These are phyloP conservation scores for Platanus orientalis DNA, from an alignment of 164 flowering plant genomes.

Conservation along the genomic window DNA sequence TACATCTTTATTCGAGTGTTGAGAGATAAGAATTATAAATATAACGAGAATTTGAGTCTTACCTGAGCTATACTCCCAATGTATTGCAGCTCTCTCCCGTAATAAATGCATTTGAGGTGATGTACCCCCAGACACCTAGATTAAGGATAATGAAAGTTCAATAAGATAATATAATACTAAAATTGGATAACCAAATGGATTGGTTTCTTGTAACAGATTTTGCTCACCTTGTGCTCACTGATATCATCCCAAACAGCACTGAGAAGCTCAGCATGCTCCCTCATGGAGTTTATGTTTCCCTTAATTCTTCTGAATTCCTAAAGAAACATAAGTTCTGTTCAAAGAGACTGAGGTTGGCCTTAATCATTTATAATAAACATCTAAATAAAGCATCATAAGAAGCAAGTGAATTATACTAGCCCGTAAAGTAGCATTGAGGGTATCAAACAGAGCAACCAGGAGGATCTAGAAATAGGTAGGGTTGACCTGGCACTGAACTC, in stretches of 20 bases:
- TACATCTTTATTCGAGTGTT: background rate
- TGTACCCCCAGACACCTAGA: conserved; percentile 57
- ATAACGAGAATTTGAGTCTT: conserved; percentile 14
- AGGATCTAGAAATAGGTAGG: no score
- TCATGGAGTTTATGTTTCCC: conserved; percentile 74
- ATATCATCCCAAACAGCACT: conserved; percentile 84
- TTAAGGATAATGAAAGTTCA: background rate
- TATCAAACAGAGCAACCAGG: background rate
- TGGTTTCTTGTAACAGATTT: background rate
- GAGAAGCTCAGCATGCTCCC: conserved; percentile 83
- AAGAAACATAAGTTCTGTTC: conserved; percentile 4
- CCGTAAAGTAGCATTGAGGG: background rate
- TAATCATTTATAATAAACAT: background rate
- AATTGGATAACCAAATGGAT: background rate
- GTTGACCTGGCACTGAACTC: no score
- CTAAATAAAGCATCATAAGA: background rate
- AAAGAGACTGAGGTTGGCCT: background rate
- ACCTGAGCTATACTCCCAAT: conserved; percentile 86
- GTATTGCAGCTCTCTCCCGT: conserved; percentile 76
- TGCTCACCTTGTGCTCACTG: conserved; percentile 72
- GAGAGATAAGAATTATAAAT: background rate
- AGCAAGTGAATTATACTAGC: no score
- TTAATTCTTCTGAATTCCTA: conserved; percentile 74
- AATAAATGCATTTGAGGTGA: conserved; percentile 64
- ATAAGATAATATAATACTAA: background rate